Conservation (phyloP, 345 rosid genomes). For the Euphorbia tirucalli region DNA sequence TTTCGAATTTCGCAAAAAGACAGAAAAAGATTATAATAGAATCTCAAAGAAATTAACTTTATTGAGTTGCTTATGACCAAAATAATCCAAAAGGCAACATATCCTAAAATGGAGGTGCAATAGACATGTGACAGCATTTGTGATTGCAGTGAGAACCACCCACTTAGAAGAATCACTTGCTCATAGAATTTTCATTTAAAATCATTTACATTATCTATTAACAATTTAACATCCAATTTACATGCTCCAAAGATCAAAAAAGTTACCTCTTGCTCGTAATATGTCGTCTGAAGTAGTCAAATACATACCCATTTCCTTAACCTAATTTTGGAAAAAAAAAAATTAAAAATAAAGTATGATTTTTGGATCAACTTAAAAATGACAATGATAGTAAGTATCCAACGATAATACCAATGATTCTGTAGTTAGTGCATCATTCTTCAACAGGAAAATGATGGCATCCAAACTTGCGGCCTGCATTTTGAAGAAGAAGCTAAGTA, state of each 20-base stretch:
- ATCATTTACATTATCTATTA: not conserved
- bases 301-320: constrained; percentile 81
- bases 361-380: not conserved
- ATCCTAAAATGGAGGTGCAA: not conserved
- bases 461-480: constrained; percentile 65
- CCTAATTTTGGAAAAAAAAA: constrained; percentile 37
- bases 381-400: not conserved
- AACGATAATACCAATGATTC: constrained; percentile 48
- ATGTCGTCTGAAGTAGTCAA: constrained; percentile 66
- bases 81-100: not conserved
- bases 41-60: not conserved
- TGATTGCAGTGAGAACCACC: not conserved
- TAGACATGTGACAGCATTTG: not conserved
- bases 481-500: not conserved
- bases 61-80: not conserved
- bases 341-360: not conserved
- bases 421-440: constrained; percentile 48
- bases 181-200: too few species aligned
- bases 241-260: not conserved
- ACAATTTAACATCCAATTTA: not conserved
- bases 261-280: constrained; percentile 71
- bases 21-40: not conserved
- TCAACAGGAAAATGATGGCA: constrained; percentile 58
- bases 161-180: not conserved
- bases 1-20: not conserved